Conservation (phyloP, 2,329 filamentous ascomycete species). For the Penicillium digitatum region DNA sequence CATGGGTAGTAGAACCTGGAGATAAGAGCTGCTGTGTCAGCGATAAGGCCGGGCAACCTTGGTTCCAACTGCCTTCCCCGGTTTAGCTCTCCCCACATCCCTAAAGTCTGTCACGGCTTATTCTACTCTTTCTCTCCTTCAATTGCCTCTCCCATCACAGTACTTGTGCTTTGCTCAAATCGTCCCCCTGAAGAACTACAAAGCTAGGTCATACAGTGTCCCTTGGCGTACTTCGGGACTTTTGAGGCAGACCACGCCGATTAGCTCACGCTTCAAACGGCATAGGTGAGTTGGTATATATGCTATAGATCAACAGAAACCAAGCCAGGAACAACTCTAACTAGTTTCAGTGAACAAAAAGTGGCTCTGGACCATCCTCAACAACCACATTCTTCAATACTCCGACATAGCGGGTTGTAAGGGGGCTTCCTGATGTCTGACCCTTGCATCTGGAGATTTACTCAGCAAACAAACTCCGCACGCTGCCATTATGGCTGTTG, state of each 20-base stretch:
- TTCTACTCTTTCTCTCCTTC: background rate
- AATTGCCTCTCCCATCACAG: background rate
- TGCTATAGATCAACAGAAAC: background rate
- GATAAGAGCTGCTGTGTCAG: slow-evolving; percentile 10
- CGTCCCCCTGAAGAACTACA: background rate
- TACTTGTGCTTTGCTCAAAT: background rate
- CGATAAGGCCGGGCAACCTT: slow-evolving; percentile 4
- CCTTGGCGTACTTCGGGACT: background rate
- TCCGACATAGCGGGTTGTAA: background rate
- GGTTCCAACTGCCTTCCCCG: slow-evolving; percentile 20
- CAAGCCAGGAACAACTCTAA: background rate
- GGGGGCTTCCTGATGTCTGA: background rate
- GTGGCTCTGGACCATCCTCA: background rate
- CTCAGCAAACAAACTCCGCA: background rate
- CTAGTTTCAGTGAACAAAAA: background rate
- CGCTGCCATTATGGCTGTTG: slow-evolving; percentile 46
- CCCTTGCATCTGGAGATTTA: background rate
- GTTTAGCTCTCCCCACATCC: slow-evolving; percentile 19
- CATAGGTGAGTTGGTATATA: background rate
- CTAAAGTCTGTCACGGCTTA: background rate
- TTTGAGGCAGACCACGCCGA: background rate
- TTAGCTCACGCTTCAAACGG: background rate
- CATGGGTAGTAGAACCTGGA: too few species aligned
- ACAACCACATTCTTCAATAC: background rate
- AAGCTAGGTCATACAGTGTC: background rate